Evolutionary conservation across 257 asterid species (phyloP), one percentile per base, ranked within the genome.

Genomic region (Sherardia arvensis): DNA sequence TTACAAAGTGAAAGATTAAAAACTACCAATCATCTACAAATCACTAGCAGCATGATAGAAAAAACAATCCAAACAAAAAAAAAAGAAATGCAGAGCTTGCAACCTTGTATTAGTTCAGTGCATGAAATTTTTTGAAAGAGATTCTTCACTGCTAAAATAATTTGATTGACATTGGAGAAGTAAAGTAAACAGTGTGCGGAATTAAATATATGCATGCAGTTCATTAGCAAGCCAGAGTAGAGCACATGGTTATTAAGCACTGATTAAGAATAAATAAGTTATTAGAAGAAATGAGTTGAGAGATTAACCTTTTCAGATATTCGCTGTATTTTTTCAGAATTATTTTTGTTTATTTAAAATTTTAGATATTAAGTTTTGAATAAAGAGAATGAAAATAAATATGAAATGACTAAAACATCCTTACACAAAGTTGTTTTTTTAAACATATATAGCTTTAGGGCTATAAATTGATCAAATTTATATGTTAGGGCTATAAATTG

Each of bases 251-350:
- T 61, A 17, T 25, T 53, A 33, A 59, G 56, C 38, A 51, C 43
- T 10, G 26, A 23, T 33, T 8, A 56, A 66, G 64, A 10, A 74
- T 62, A 62, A 62, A 76, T 22, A n/a, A n/a, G n/a, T n/a, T n/a
- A n/a, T n/a, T n/a, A n/a, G n/a, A n/a, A n/a, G n/a, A n/a, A n/a
- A n/a, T n/a, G n/a, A n/a, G n/a, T n/a, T n/a, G n/a, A n/a, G n/a
- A n/a, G 62, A 27, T 29, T 36, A 53, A 90, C 99, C 97, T 87
- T 57, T 67, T 78, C 77, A 9, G 90, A 90, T 17, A 90, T 72
- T n/a, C n/a, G n/a, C n/a, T n/a, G n/a, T n/a, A n/a, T n/a, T n/a
- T n/a, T n/a, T n/a, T n/a, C n/a, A n/a, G n/a, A n/a, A n/a, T n/a
- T n/a, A n/a, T n/a, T n/a, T n/a, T n/a, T n/a, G n/a, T n/a, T n/a